A percentile compares a stretch with the other conserved stretches of the same genome.
Evolutionary conservation across 768 basidiomycete genomes (phyloP).

Genomic region (Hypsizygus marmoreus): DNA sequence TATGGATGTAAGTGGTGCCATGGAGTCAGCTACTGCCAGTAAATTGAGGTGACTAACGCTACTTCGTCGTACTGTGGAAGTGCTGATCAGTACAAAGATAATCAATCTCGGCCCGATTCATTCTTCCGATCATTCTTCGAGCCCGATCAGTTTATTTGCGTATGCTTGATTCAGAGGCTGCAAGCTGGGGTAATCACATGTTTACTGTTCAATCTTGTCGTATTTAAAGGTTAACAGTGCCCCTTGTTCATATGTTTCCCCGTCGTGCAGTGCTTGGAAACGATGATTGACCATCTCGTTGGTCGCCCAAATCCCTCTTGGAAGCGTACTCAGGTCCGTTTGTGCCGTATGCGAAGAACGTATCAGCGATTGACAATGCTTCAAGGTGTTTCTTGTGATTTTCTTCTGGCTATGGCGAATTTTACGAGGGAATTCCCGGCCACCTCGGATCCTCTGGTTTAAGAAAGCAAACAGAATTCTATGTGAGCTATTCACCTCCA

Average conservation of each 20-base stretch:
- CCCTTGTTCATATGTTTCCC: constrained; percentile 8
- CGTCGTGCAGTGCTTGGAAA: constrained; percentile 9
- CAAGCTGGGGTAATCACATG: constrained; percentile 20
- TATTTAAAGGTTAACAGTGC: background rate
- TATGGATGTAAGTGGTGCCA: constrained; percentile 42
- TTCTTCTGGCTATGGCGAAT: constrained; percentile 92
- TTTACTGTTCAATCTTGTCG: background rate
- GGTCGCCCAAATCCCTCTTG: constrained; percentile 89
- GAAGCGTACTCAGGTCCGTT: constrained; percentile 78
- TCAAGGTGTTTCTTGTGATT: constrained; percentile 85
- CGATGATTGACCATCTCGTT: constrained; percentile 92
- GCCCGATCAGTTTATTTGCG: no score
- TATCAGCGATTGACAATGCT: constrained; percentile 8
- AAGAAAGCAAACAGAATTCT: constrained; percentile 58
- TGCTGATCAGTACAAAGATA: no score
- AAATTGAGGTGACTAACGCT: background rate
- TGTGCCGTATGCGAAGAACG: no score
- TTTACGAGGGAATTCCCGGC: constrained; percentile 57
- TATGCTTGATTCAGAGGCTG: constrained; percentile 2
- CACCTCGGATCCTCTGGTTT: constrained; percentile 70
- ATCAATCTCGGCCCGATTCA: background rate
- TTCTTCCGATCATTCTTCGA: no score
- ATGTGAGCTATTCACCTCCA: constrained; percentile 41
- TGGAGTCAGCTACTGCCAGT: constrained; percentile 11
- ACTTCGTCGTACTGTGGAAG: no score